These are phyloP conservation scores for Melampsora americana DNA, from an alignment of 1,284 basidiomycete species.

Conservation along the genomic window DNA sequence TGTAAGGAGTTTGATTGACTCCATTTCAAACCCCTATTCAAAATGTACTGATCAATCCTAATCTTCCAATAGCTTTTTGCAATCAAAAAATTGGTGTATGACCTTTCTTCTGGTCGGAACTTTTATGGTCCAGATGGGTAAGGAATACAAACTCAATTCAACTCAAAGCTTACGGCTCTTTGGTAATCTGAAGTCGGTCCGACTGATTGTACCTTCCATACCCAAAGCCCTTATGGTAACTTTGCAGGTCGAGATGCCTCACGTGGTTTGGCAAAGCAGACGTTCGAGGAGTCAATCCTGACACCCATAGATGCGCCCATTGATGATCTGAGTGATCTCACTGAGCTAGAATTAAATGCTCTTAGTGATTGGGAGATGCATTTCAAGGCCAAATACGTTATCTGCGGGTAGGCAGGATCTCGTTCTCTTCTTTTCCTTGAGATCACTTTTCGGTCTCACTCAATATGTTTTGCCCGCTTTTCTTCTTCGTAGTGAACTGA, in stretches of 20 bases:
- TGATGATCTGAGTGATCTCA: conserved; percentile 49
- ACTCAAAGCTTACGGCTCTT: too few species aligned
- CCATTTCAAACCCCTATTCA: background rate
- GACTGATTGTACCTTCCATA: background rate
- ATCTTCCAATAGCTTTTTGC: conserved; percentile 25
- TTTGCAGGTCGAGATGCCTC: conserved; percentile 53
- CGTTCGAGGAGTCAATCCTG: conserved; percentile 50
- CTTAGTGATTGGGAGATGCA: conserved; percentile 49
- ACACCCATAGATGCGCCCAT: conserved; percentile 49
- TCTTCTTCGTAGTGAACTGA: conserved; percentile 17
- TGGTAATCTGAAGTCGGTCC: background rate
- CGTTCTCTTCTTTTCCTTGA: background rate
- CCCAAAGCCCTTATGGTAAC: conserved; percentile 24
- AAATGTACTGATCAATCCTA: background rate
- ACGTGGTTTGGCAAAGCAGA: conserved; percentile 51
- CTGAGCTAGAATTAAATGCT: conserved; percentile 49
- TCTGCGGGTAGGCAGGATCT: conserved; percentile 26
- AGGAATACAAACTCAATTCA: background rate
- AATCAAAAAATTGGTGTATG: conserved; percentile 35
- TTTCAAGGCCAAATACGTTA: conserved; percentile 38
- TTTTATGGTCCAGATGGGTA: conserved; percentile 43
- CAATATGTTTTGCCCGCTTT: background rate
- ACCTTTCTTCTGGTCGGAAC: conserved; percentile 29
- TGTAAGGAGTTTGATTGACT: conserved; percentile 2
- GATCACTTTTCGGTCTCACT: background rate